Evolutionary conservation across 177 flowering plant genomes (phyloP).

Genomic region (Vitis hybrid): DNA sequence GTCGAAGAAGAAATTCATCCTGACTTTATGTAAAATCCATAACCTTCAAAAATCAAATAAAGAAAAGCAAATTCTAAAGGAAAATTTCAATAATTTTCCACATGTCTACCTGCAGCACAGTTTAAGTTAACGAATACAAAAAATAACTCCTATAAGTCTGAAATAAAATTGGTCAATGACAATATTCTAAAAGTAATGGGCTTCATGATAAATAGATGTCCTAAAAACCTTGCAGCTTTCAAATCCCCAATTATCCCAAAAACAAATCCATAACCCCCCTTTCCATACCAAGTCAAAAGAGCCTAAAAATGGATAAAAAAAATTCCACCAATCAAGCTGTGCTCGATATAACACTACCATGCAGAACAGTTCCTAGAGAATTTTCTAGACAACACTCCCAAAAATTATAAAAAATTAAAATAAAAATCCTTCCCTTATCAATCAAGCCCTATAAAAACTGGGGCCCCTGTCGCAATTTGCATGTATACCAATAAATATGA

Average conservation of each 20-base stretch:
- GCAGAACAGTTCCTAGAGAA: background rate
- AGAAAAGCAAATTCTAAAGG: too few species aligned
- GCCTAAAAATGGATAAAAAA: background rate
- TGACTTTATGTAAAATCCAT: conserved; percentile 42
- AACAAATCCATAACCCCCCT: too few species aligned
- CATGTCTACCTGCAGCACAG: too few species aligned
- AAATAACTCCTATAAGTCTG: too few species aligned
- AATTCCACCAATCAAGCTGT: background rate
- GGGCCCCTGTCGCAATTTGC: conserved; percentile 7
- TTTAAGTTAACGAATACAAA: too few species aligned
- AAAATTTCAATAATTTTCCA: too few species aligned
- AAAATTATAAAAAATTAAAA: background rate
- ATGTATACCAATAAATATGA: background rate
- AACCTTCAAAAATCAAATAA: too few species aligned
- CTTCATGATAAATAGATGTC: background rate
- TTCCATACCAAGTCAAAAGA: background rate
- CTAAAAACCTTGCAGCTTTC: background rate
- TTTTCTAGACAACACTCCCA: background rate
- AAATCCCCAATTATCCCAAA: too few species aligned
- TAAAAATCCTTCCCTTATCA: background rate
- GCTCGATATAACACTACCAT: background rate
- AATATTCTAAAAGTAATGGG: background rate
- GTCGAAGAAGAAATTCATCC: conserved; percentile 83
- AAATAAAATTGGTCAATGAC: background rate
- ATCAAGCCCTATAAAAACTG: conserved; percentile 16